phyloP scores from a whole-genome alignment of 2,329 filamentous ascomycete genomes.

The Emergomyces orientalis region DNA sequence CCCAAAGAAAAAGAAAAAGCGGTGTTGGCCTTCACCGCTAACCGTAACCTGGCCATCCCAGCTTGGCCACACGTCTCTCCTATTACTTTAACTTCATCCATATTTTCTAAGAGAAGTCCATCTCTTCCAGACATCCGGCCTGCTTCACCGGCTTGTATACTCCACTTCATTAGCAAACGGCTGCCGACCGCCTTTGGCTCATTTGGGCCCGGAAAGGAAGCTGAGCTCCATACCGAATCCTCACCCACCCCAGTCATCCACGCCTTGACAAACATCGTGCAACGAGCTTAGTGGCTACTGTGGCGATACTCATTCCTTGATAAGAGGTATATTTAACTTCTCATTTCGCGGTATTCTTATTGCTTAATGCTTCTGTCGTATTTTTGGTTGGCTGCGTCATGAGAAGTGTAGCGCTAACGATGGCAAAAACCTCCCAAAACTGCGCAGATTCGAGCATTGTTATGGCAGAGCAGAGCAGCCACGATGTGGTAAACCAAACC shows the following conservation, averaged over 20 bases:
- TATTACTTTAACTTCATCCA: slow-evolving; percentile 27
- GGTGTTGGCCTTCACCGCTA: slow-evolving; percentile 13
- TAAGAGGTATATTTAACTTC: slow-evolving; percentile 29
- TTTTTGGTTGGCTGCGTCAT: slow-evolving; percentile 4
- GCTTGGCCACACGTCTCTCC: slow-evolving; percentile 31
- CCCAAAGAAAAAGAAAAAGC: not conserved
- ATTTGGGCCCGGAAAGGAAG: slow-evolving; percentile 3
- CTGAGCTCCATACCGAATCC: slow-evolving; percentile 7
- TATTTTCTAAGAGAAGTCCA: slow-evolving; percentile 19
- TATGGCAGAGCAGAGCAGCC: slow-evolving; percentile 63
- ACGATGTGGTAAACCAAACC: slow-evolving; percentile 64
- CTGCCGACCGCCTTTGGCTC: slow-evolving; percentile 17
- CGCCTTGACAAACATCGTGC: slow-evolving; percentile 9
- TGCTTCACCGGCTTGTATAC: slow-evolving; percentile 12
- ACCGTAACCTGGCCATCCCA: slow-evolving; percentile 36
- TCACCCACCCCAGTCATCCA: slow-evolving; percentile 5
- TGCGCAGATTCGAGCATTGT: slow-evolving; percentile 48
- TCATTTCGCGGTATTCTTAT: slow-evolving; percentile 18
- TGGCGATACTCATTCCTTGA: slow-evolving; percentile 37
- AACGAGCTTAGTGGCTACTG: slow-evolving; percentile 26
- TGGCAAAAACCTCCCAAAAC: slow-evolving; percentile 17
- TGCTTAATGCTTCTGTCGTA: slow-evolving; percentile 12
- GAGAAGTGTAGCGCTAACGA: slow-evolving; percentile 26
- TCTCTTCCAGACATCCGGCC: slow-evolving; percentile 17
- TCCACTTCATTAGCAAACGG: slow-evolving; percentile 10